A percentile compares a stretch with the other conserved stretches of the same genome.
phyloP scores from a whole-genome alignment of 2,329 filamentous ascomycete genomes.

The Fusarium penzigii region DNA sequence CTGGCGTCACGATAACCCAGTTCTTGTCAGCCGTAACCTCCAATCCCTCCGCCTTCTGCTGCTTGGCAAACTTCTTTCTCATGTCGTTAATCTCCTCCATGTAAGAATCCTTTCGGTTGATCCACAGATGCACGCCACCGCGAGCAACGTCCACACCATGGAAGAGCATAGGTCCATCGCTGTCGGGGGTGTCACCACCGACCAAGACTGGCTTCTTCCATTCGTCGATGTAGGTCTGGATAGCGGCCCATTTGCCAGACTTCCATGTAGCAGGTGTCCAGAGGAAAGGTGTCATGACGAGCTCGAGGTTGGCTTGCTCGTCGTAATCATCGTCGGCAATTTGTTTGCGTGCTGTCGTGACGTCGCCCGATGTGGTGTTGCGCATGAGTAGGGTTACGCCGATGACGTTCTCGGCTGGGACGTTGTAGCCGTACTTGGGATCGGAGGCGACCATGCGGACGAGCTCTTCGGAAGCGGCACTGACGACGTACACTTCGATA shows the following conservation, averaged over 20 bases:
- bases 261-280: slow-evolving; percentile 47
- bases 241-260: slow-evolving; percentile 45
- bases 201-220: slow-evolving; percentile 45
- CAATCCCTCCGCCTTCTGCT: slow-evolving; percentile 37
- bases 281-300: slow-evolving; percentile 42
- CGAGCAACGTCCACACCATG: slow-evolving; percentile 44
- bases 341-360: slow-evolving; percentile 42
- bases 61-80: slow-evolving; percentile 36
- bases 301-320: slow-evolving; percentile 38
- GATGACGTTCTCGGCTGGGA: slow-evolving; percentile 45
- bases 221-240: slow-evolving; percentile 43
- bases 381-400: slow-evolving; percentile 42
- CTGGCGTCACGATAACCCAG: slow-evolving; percentile 44
- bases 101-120: slow-evolving; percentile 40
- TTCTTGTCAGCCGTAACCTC: slow-evolving; percentile 46
- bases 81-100: slow-evolving; percentile 38
- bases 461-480: slow-evolving; percentile 44
- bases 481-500: slow-evolving; percentile 46
- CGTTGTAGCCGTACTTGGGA: slow-evolving; percentile 47
- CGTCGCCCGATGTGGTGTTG: slow-evolving; percentile 27
- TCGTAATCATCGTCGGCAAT: slow-evolving; percentile 39
- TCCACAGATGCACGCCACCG: slow-evolving; percentile 44
- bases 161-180: slow-evolving; percentile 47
- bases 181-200: slow-evolving; percentile 44
- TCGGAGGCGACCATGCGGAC: slow-evolving; percentile 48